Conservation (phyloP, 176 grass and related monocot species). For the Lolium perenne region DNA sequence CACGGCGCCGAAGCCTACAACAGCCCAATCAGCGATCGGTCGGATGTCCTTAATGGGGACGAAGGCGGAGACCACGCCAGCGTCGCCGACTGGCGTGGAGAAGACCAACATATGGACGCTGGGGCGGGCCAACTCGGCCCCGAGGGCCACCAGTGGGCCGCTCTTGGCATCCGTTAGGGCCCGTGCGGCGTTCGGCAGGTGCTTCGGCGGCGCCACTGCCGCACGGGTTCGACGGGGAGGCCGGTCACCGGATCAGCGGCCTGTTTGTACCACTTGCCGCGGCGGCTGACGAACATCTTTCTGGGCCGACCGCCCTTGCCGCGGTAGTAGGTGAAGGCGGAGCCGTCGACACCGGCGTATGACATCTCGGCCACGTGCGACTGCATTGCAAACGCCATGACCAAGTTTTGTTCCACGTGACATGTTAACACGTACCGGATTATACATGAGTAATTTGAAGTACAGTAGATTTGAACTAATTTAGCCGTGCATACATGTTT, state of each 20-base stretch:
- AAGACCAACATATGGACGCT: constrained; percentile 38
- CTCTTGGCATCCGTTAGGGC: neutral
- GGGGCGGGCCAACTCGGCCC: constrained; percentile 18
- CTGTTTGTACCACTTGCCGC: constrained; percentile 36
- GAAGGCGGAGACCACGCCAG: constrained; percentile 23
- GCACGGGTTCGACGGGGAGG: neutral
- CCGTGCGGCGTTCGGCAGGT: constrained; percentile 18
- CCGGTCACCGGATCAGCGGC: constrained; percentile 32
- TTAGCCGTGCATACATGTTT: neutral
- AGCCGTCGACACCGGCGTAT: constrained; percentile 42
- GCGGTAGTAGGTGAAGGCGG: constrained; percentile 54
- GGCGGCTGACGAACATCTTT: neutral
- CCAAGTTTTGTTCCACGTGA: constrained; percentile 28
- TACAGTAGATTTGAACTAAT: neutral
- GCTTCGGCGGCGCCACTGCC: neutral
- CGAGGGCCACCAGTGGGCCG: constrained; percentile 11
- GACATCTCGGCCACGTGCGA: constrained; percentile 48
- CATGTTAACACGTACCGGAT: neutral
- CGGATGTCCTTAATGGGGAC: constrained; percentile 34
- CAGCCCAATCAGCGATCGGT: neutral
- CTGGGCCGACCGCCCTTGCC: neutral
- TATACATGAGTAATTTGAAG: neutral
- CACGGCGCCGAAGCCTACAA: neutral
- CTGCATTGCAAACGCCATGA: constrained; percentile 42
- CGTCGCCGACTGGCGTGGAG: constrained; percentile 11